A percentile compares a stretch with the other conserved stretches of the same genome.
These are phyloP conservation scores for Didymella keratinophila DNA, from an alignment of 2,329 filamentous ascomycete genomes.

Conservation along the genomic window DNA sequence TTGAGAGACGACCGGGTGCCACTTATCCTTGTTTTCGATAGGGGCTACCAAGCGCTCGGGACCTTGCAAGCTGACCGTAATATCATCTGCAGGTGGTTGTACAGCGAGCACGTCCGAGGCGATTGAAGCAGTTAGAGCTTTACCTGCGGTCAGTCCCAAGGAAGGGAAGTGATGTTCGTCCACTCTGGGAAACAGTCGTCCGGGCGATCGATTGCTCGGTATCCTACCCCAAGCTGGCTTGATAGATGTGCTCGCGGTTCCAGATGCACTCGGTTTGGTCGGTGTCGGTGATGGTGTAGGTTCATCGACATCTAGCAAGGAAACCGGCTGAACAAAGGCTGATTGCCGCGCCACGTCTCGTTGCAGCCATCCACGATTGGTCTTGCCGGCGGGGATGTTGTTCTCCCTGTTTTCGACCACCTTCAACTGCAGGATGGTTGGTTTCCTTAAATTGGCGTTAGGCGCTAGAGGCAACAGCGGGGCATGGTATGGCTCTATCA, in stretches of 20 bases:
- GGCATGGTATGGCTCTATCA: conserved; percentile 28
- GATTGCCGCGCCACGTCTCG: not conserved
- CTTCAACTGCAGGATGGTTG: conserved; percentile 18
- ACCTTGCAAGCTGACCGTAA: not conserved
- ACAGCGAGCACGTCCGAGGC: not conserved
- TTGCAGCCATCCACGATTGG: conserved; percentile 2
- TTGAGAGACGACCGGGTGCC: conserved; percentile 23
- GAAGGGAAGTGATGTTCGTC: not conserved
- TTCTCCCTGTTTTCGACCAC: conserved; percentile 18
- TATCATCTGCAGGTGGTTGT: not conserved
- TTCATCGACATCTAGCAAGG: not conserved
- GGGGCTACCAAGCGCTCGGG: not conserved
- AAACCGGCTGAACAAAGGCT: not conserved
- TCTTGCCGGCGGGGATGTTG: not conserved
- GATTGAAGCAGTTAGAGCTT: no score
- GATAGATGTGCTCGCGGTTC: no score
- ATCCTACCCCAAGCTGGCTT: not conserved
- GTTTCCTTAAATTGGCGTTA: conserved; percentile 1
- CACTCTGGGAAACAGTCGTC: no score
- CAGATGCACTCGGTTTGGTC: not conserved
- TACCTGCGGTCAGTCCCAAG: not conserved
- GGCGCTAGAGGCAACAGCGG: conserved; percentile 21
- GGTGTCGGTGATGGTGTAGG: not conserved
- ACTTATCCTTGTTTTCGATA: not conserved
- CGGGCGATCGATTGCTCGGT: no score